Evolutionary conservation across 441 rosid genomes (phyloP).

Genomic region (Populus hybrid): DNA sequence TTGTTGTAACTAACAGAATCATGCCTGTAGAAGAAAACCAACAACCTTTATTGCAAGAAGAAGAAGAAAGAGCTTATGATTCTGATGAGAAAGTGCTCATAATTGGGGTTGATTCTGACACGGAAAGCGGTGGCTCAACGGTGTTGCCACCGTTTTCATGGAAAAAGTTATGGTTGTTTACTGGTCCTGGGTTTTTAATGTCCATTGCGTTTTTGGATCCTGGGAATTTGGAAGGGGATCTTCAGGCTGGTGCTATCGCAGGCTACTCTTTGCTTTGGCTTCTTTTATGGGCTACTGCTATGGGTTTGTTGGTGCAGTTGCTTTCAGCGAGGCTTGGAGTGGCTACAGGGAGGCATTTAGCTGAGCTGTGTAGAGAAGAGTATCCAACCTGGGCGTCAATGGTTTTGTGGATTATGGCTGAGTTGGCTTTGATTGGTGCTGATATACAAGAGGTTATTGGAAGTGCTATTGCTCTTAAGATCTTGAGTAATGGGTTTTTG

Average conservation of each 20-base stretch:
- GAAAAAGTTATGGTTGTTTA: conserved; percentile 83
- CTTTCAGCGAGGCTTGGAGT: conserved; percentile 83
- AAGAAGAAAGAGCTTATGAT: conserved; percentile 55
- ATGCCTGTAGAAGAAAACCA: conserved; percentile 35
- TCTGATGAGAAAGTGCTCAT: conserved; percentile 63
- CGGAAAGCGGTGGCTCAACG: conserved; percentile 20
- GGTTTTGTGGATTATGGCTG: conserved; percentile 87
- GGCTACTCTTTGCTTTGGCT: conserved; percentile 89
- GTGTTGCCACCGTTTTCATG: conserved; percentile 78
- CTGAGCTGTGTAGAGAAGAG: conserved; percentile 96
- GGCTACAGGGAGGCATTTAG: conserved; percentile 80
- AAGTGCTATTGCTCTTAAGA: conserved; percentile 84
- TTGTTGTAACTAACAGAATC: background rate
- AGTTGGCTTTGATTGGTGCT: conserved; percentile 83
- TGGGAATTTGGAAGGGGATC: conserved; percentile 90
- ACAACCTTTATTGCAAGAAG: conserved; percentile 37
- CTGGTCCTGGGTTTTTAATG: conserved; percentile 91
- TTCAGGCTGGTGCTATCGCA: conserved; percentile 89
- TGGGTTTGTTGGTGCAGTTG: conserved; percentile 86
- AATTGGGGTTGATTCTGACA: conserved; percentile 38
- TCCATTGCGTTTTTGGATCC: conserved; percentile 94
- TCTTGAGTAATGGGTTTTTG: conserved; percentile 63
- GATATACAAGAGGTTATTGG: conserved; percentile 96
- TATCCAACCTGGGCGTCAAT: conserved; percentile 80
- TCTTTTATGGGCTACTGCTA: conserved; percentile 83